Evolutionary conservation across 2,329 filamentous ascomycete species (phyloP), one percentile per base, ranked within the genome.

Genomic region (Xylaria arbuscula): DNA sequence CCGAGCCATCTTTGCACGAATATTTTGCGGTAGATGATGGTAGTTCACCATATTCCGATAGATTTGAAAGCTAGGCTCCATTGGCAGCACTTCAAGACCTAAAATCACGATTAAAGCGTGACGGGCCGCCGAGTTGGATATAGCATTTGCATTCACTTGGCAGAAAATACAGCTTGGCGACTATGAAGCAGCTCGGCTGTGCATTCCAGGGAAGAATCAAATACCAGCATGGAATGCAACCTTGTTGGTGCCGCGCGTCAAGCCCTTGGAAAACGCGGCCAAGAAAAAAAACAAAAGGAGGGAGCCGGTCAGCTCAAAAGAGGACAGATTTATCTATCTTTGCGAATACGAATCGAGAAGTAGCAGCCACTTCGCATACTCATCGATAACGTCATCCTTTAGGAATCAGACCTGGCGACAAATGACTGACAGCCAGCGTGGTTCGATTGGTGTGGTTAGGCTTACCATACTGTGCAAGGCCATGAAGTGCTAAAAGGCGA

Each of bases 161-260:
- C 32, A 22, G 8, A 50, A 51, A 32, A 15, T 1, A 15, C 7
- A 22, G n/a, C n/a, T 22, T 38, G 32, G 11, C n/a, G 13, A 19
- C n/a, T 22, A 38, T 53, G 32, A 55, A 7, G n/a, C 4, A 55
- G 32, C n/a, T 38, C 9, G n/a, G n/a, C 38, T 11, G 17, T 48
- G 1, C 10, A 1, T 5, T 22, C 45, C n/a, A 47, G 42, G 42
- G n/a, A 22, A 47, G 17, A 9, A 22, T 47, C 17, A 47, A 47
- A 10, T 19, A n/a, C n/a, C n/a, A 47, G n/a, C 3, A 42, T 10
- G 19, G 19, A n/a, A 42, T 2, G 19, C 8, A 47, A 47, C 42
- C 51, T 28, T 54, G 51, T 19, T 34, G 15, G 8, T 36, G 51
- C 51, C 51, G 28, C 51, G 51, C 51, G 51, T 36, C 51, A 32